Evolutionary conservation across 2,329 filamentous ascomycete genomes (phyloP).

Genomic region (Aspergillus glaucus): DNA sequence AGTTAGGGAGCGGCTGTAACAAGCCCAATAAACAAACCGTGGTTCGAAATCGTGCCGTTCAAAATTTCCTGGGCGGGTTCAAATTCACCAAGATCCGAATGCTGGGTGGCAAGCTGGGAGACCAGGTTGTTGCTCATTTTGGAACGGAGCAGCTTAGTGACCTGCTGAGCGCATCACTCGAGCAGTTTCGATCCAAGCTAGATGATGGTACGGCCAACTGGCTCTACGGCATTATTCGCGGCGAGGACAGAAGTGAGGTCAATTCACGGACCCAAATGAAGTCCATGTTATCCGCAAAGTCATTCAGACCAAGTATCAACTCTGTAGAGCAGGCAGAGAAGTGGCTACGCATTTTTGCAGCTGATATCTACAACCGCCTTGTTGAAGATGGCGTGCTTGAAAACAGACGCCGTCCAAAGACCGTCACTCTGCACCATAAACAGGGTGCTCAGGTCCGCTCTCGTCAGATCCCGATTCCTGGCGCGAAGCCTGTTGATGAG

Average conservation of each 20-base stretch:
- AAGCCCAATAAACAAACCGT: constrained; percentile 94
- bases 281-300: constrained; percentile 94
- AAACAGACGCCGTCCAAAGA: constrained; percentile 77
- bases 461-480: constrained; percentile 68
- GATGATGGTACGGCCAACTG: constrained; percentile 80
- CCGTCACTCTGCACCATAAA: constrained; percentile 76
- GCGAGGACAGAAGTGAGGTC: constrained; percentile 80
- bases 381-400: constrained; percentile 87
- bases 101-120: constrained; percentile 89
- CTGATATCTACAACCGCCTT: constrained; percentile 83
- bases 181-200: constrained; percentile 69
- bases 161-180: constrained; percentile 63
- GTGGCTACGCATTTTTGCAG: constrained; percentile 86
- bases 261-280: constrained; percentile 90
- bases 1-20: constrained; percentile 82
- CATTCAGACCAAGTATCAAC: constrained; percentile 79
- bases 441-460: constrained; percentile 68
- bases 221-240: constrained; percentile 79
- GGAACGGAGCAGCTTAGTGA: constrained; percentile 73
- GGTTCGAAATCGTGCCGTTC: constrained; percentile 76
- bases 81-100: constrained; percentile 95
- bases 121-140: constrained; percentile 75
- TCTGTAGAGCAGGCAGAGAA: constrained; percentile 68
- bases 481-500: constrained; percentile 68
- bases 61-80: constrained; percentile 72